Conservation (phyloP, 352 stramenopile species). For the Albugo laibachii region DNA sequence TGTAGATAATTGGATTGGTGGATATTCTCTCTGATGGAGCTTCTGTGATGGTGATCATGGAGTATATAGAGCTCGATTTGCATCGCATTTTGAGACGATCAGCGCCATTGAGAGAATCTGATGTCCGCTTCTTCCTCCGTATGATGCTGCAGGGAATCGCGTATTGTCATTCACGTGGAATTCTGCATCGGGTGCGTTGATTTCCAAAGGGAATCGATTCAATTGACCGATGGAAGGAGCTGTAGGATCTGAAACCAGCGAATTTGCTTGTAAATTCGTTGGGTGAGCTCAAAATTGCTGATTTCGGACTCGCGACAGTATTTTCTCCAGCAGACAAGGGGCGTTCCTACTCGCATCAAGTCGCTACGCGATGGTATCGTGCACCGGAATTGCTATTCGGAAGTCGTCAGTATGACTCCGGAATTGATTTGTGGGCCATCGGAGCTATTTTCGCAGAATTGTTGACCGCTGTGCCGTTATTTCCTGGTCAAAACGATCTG, state of each 20-base stretch:
- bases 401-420: slow-evolving; percentile 26
- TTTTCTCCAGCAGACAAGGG: slow-evolving; percentile 12
- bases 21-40: slow-evolving; percentile 34
- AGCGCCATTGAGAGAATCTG: slow-evolving; percentile 1
- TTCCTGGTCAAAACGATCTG: slow-evolving; percentile 62
- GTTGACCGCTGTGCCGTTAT: slow-evolving; percentile 33
- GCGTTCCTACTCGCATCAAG: slow-evolving; percentile 42
- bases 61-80: slow-evolving; percentile 46
- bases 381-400: slow-evolving; percentile 66
- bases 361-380: slow-evolving; percentile 68
- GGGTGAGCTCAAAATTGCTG: slow-evolving; percentile 47
- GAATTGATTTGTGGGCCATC: slow-evolving; percentile 56
- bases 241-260: slow-evolving; percentile 48
- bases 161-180: slow-evolving; percentile 34
- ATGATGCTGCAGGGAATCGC: slow-evolving; percentile 49
- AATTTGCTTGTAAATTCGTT: slow-evolving; percentile 34
- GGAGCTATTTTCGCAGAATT: slow-evolving; percentile 47
- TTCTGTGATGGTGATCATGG: slow-evolving; percentile 41
- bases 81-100: slow-evolving; percentile 12
- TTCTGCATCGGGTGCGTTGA: slow-evolving; percentile 30
- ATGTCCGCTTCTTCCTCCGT: slow-evolving; percentile 31
- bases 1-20: slow-evolving; percentile 37
- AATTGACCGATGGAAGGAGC: background rate
- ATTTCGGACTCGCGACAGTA: slow-evolving; percentile 63
- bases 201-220: background rate